phyloP scores from a whole-genome alignment of 2,329 filamentous ascomycete genomes.

The Oidium heveae region DNA sequence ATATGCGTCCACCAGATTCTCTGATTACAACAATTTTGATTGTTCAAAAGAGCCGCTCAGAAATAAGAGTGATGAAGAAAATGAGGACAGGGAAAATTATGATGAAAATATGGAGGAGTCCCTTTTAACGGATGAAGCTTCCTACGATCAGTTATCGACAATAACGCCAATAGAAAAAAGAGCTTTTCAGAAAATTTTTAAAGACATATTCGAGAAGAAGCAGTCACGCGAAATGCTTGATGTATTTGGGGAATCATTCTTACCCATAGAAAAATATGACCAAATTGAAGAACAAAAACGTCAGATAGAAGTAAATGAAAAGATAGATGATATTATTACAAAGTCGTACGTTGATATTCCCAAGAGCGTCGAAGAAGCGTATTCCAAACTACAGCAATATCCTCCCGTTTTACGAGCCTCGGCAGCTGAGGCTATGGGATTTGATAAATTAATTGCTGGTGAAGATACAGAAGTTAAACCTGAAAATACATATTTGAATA shows the following conservation, averaged over 20 bases:
- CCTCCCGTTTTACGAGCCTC: slow-evolving; percentile 11
- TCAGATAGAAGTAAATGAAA: slow-evolving; percentile 4
- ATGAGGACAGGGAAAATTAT: no score
- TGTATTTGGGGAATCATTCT: not conserved
- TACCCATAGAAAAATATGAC: not conserved
- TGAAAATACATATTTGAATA: slow-evolving; percentile 1
- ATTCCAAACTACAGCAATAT: slow-evolving; percentile 8
- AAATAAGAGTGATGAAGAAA: no score
- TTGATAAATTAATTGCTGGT: slow-evolving; percentile 1
- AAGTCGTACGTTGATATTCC: not conserved
- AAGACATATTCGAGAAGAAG: slow-evolving; percentile 24
- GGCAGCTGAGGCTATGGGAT: slow-evolving; percentile 13
- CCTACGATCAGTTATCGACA: no score
- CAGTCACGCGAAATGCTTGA: slow-evolving; percentile 2
- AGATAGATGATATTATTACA: slow-evolving; percentile 6
- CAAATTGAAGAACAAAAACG: not conserved
- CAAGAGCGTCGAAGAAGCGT: slow-evolving; percentile 3
- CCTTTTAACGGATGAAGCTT: no score
- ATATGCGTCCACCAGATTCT: no score
- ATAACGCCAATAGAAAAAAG: no score
- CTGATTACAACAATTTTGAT: no score
- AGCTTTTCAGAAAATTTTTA: no score
- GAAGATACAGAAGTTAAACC: slow-evolving; percentile 1
- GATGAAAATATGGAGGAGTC: no score
- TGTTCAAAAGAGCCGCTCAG: no score